Evolutionary conservation across 116 monocot genomes (phyloP).

Genomic region (Papilionanthe hybrid): DNA sequence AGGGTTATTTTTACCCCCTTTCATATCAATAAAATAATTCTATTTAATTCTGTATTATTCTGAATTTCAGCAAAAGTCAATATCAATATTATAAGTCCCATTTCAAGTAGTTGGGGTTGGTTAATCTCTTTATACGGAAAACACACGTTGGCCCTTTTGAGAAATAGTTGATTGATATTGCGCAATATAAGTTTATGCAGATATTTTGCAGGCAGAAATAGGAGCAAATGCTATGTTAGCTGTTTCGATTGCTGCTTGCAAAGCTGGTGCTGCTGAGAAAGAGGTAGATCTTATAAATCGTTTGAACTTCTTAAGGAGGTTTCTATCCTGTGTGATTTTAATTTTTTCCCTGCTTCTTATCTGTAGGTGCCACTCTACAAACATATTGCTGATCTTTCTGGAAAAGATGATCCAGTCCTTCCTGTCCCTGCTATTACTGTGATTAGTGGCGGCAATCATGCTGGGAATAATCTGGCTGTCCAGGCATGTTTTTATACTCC

Average conservation of each 20-base stretch:
- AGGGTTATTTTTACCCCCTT: too few relatives aligned
- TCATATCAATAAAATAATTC: too few relatives aligned
- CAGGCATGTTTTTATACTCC: conserved; percentile 66
- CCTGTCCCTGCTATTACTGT: conserved; percentile 89
- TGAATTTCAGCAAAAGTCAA: too few relatives aligned
- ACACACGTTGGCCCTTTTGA: not conserved
- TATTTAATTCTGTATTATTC: too few relatives aligned
- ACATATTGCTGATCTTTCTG: conserved; percentile 92
- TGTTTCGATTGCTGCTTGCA: conserved; percentile 97
- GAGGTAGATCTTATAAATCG: conserved; percentile 36
- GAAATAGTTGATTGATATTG: too few relatives aligned
- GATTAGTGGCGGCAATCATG: conserved; percentile 90
- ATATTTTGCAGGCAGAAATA: conserved; percentile 57
- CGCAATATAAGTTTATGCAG: not conserved
- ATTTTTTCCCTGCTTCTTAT: conserved; percentile 10
- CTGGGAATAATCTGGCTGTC: conserved; percentile 71
- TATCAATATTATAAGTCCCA: not conserved
- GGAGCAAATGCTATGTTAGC: conserved; percentile 95
- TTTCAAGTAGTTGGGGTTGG: not conserved
- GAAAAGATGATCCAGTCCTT: conserved; percentile 67
- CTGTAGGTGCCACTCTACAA: conserved; percentile 76
- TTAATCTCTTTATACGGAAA: not conserved
- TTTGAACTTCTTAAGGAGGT: not conserved
- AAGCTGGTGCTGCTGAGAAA: conserved; percentile 98
- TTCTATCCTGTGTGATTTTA: not conserved